A percentile compares a stretch with the other conserved stretches of the same genome.
These are phyloP conservation scores for Kalanchoe fedtschenkoi DNA, from an alignment of 164 flowering plant species.

Conservation along the genomic window DNA sequence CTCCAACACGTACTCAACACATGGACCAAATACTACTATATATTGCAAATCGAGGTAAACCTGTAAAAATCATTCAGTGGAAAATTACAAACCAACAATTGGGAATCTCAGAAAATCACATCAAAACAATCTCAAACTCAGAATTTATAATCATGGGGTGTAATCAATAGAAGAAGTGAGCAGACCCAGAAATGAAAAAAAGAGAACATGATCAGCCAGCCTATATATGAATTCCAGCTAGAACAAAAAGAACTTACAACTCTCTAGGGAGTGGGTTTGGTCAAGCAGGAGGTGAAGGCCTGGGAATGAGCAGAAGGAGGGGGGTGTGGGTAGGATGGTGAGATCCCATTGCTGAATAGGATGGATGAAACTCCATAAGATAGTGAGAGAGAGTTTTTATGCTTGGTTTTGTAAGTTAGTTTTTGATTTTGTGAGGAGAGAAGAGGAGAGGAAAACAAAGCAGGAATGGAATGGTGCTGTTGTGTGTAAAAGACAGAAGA, in stretches of 20 bases:
- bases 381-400: too few relatives aligned
- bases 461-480: neutral
- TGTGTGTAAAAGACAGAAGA: neutral
- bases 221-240: neutral
- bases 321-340: neutral
- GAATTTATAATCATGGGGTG: too few relatives aligned
- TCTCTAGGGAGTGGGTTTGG: neutral
- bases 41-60: too few relatives aligned
- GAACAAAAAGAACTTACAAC: neutral
- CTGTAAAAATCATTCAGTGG: too few relatives aligned
- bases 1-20: neutral
- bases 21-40: neutral
- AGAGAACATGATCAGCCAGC: too few relatives aligned
- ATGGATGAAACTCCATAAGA: neutral
- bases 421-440: too few relatives aligned
- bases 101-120: conserved; percentile 1
- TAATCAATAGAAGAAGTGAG: neutral
- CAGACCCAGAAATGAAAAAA: too few relatives aligned
- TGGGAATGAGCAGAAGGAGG: neutral
- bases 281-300: neutral
- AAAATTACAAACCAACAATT: neutral
- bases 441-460: neutral
- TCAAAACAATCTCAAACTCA: too few relatives aligned
- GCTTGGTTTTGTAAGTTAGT: neutral
- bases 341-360: neutral